Conservation (phyloP, 2,329 filamentous ascomycete genomes). For the Monosporascus cannonballus region DNA sequence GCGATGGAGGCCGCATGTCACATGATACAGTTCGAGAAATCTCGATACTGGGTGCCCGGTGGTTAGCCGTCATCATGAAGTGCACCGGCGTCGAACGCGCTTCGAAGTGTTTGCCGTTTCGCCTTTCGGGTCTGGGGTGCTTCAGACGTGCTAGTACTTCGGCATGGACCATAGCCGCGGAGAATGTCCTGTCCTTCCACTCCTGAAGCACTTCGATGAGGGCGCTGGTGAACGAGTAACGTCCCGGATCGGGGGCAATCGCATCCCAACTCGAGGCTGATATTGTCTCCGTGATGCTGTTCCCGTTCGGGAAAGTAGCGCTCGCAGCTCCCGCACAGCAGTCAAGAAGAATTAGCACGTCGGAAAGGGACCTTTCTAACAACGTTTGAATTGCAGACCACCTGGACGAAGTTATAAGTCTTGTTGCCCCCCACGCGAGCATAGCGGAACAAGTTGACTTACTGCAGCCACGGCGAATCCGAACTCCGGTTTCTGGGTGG, state of each 20-base stretch:
- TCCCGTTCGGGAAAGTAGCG: conserved; percentile 51
- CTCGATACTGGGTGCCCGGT: conserved; percentile 53
- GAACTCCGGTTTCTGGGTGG: conserved; percentile 38
- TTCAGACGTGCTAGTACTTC: conserved; percentile 55
- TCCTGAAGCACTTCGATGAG: conserved; percentile 54
- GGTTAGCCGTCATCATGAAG: conserved; percentile 58
- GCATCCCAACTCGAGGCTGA: conserved; percentile 58
- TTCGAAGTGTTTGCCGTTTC: conserved; percentile 53
- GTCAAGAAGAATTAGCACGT: conserved; percentile 52
- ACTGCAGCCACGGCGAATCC: conserved; percentile 51
- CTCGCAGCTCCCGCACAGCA: conserved; percentile 56
- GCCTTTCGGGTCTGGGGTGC: conserved; percentile 50
- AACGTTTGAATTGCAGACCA: conserved; percentile 57
- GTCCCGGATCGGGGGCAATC: conserved; percentile 52
- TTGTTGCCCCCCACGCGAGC: neutral
- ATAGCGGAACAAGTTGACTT: conserved; percentile 19
- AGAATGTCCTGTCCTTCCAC: conserved; percentile 49
- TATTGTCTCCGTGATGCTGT: conserved; percentile 56
- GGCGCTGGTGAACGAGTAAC: conserved; percentile 54
- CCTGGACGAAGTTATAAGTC: conserved; percentile 20
- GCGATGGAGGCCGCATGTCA: conserved; percentile 30
- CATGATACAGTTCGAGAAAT: conserved; percentile 35
- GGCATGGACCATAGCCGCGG: conserved; percentile 55
- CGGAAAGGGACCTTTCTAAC: conserved; percentile 49
- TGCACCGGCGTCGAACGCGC: conserved; percentile 54